Base-by-base conservation (phyloP, 1,139 yeast species). In the Hemisphaericaspora lyxosophila region DNA sequence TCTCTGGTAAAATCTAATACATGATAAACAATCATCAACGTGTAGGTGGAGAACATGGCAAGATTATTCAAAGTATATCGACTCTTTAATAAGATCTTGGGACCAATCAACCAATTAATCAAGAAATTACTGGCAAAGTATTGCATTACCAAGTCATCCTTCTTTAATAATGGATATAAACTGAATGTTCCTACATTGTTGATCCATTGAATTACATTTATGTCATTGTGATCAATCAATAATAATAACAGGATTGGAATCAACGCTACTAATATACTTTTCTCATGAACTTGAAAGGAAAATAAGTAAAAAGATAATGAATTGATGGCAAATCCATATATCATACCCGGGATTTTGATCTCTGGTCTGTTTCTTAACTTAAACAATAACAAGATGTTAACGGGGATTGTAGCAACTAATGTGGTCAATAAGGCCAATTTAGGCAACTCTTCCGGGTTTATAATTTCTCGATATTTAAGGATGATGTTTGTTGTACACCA, bases 261-360 rank as follows among this genome's bases (percentile, higher is more conserved):
- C 44, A 94, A 70, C 0, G 98, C 97, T 3, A 94, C 74, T 42
- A 94, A 66, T 4, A 94, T 90, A 0, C 89, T 81, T 64, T 62
- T 92, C 87, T 92, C 98, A 58, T 94, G 98, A 4, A 92, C 98
- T 58, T 92, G 97, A 67, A 88, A 94, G 18, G 96, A 85, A 56
- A 92, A 92, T 35, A 94, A 68, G 57, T 74, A 94, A 57, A 92
- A 94, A 0, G 95, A 84, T 81, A 95, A 76, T 0, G 98, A 80
- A 42, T 92, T 81, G 1, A 89, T 82, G 1, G 90, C 79, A 41
- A 92, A 75, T 1, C 94, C 90, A 77, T 88, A 87, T 8, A 70
- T 51, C 34, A 69, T 45, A 42, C 64, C 44, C 39, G 53, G 35
- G n/a, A 41, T 31, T 26, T 47, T 46, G 20, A 44, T 42, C 22